These are phyloP conservation scores for Nothophoma quercina DNA, from an alignment of 2,329 filamentous ascomycete genomes.

Conservation along the genomic window DNA sequence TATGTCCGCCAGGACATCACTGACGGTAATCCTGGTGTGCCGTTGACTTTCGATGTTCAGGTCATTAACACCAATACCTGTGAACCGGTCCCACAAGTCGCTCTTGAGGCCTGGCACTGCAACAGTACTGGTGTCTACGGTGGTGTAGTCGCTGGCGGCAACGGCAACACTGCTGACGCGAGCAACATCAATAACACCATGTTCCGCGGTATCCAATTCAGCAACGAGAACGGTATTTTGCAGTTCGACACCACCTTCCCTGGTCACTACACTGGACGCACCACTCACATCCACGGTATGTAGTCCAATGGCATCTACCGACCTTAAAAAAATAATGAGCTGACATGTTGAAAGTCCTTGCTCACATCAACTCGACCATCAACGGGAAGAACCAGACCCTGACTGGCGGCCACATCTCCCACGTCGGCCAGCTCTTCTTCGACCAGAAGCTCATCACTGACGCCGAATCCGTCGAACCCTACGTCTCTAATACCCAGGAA, in stretches of 20 bases:
- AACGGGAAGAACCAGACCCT: conserved; percentile 56
- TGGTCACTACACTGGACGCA: conserved; percentile 44
- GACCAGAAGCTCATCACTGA: conserved; percentile 63
- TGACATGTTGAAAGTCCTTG: conserved; percentile 43
- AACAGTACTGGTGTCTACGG: conserved; percentile 53
- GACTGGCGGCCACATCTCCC: conserved; percentile 57
- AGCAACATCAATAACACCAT: conserved; percentile 41
- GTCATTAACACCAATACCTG: conserved; percentile 61
- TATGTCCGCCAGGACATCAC: conserved; percentile 56
- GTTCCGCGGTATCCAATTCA: conserved; percentile 57
- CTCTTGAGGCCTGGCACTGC: conserved; percentile 58
- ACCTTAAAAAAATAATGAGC: background rate
- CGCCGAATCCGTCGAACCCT: conserved; percentile 57
- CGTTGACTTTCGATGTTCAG: conserved; percentile 58
- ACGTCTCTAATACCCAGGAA: conserved; percentile 47
- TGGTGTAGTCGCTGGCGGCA: conserved; percentile 50
- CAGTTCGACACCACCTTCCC: conserved; percentile 57
- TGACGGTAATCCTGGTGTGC: conserved; percentile 56
- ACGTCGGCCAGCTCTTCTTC: conserved; percentile 71
- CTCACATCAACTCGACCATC: conserved; percentile 44
- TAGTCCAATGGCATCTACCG: background rate
- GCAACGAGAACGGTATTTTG: conserved; percentile 55
- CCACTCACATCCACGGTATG: conserved; percentile 32
- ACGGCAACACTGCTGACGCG: conserved; percentile 46
- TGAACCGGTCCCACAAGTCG: conserved; percentile 55